Conservation (phyloP, 805 yeast genomes). For the Kodamaea lidongshanica region DNA sequence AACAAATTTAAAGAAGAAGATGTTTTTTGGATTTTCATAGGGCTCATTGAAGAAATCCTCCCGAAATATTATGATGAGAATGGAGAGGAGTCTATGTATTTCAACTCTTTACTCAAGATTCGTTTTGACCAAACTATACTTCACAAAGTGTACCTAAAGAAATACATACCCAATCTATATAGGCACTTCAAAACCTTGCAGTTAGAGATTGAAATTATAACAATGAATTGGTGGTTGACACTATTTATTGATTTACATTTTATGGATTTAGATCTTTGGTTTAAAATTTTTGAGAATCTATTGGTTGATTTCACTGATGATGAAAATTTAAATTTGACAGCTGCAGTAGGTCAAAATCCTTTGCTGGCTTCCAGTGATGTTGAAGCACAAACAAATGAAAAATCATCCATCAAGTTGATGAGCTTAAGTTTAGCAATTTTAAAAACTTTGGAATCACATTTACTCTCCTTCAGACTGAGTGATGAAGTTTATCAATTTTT, state of each 20-base stretch:
- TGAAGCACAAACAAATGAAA: slow-evolving; percentile 4
- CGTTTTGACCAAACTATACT: slow-evolving; percentile 37
- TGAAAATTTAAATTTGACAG: neutral
- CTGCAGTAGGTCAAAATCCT: neutral
- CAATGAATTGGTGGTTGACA: slow-evolving; percentile 54
- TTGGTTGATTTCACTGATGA: slow-evolving; percentile 13
- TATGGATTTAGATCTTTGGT: slow-evolving; percentile 45
- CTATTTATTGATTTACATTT: slow-evolving; percentile 43
- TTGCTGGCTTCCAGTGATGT: slow-evolving; percentile 2
- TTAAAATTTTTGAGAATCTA: slow-evolving; percentile 47
- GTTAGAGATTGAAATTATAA: slow-evolving; percentile 44
- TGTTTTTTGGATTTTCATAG: slow-evolving; percentile 48
- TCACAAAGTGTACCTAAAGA: slow-evolving; percentile 24
- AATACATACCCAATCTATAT: slow-evolving; percentile 34
- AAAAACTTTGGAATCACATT: slow-evolving; percentile 27
- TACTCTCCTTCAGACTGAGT: slow-evolving; percentile 19
- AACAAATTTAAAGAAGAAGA: slow-evolving; percentile 35
- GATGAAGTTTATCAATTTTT: slow-evolving; percentile 25
- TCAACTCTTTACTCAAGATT: slow-evolving; percentile 20
- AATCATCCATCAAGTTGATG: slow-evolving; percentile 23
- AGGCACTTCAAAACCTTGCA: slow-evolving; percentile 27
- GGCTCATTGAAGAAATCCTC: slow-evolving; percentile 42
- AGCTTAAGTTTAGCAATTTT: slow-evolving; percentile 31
- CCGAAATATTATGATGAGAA: slow-evolving; percentile 30
- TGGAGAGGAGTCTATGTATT: slow-evolving; percentile 8